Evolutionary conservation across 257 asterid genomes (phyloP).

Genomic region (Solanum dulcamara): DNA sequence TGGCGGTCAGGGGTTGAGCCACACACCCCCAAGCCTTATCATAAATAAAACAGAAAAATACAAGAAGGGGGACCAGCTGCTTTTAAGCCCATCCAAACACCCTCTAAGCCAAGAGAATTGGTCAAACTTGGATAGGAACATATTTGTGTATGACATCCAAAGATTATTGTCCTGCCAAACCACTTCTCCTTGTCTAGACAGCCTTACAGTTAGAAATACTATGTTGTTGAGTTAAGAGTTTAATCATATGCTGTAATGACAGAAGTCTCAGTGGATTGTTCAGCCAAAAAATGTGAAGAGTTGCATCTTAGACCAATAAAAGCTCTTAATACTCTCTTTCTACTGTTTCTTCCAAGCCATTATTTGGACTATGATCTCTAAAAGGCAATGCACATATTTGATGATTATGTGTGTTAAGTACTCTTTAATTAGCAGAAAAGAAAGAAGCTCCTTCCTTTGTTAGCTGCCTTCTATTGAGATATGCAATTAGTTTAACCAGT

Average conservation of each 20-base stretch:
- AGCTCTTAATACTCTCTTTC: neutral
- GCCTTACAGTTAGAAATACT: neutral
- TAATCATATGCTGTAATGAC: neutral
- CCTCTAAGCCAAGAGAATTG: neutral
- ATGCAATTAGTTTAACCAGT: neutral
- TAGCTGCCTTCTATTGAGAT: neutral
- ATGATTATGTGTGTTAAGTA: neutral
- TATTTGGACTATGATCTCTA: neutral
- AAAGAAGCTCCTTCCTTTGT: neutral
- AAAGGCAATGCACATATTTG: neutral
- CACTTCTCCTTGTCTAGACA: neutral
- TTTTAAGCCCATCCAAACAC: no score
- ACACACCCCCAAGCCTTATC: no score
- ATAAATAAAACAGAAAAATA: no score
- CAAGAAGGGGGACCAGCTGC: no score
- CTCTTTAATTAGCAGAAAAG: neutral
- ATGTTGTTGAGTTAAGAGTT: neutral
- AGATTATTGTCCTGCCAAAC: neutral
- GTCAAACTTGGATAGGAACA: neutral
- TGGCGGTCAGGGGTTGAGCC: no score
- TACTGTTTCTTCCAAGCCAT: neutral
- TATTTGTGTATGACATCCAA: neutral
- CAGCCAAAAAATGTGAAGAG: neutral
- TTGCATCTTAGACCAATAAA: neutral
- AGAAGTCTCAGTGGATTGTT: neutral